phyloP scores from a whole-genome alignment of 768 basidiomycete genomes.

The Asterophora parasitica region DNA sequence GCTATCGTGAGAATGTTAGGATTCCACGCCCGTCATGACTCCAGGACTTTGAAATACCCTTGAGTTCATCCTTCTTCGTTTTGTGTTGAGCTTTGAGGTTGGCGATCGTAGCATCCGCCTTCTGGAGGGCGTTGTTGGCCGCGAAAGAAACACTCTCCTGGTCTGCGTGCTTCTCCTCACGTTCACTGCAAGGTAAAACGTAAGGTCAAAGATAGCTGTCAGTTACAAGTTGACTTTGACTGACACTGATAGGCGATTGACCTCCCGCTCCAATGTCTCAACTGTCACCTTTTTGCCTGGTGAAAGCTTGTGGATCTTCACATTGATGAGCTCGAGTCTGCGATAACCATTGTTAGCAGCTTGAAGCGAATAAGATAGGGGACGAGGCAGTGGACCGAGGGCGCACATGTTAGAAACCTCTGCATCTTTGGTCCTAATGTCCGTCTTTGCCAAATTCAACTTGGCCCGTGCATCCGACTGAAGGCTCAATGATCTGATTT shows the following conservation, averaged over 20 bases:
- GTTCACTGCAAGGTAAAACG: slow-evolving; percentile 41
- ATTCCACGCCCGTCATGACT: neutral
- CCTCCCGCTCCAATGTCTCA: slow-evolving; percentile 70
- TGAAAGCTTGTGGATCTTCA: slow-evolving; percentile 56
- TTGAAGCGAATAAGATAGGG: neutral
- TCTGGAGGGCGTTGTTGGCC: slow-evolving; percentile 55
- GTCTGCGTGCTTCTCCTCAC: slow-evolving; percentile 57
- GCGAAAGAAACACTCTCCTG: slow-evolving; percentile 38
- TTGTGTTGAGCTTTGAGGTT: slow-evolving; percentile 58
- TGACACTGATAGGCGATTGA: slow-evolving; percentile 56
- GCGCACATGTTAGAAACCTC: slow-evolving; percentile 70
- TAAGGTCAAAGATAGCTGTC: neutral
- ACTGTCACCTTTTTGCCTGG: slow-evolving; percentile 53
- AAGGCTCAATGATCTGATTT: slow-evolving; percentile 63
- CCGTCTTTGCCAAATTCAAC: slow-evolving; percentile 67
- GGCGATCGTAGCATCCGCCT: slow-evolving; percentile 57
- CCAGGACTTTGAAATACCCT: slow-evolving; percentile 39
- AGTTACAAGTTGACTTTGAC: slow-evolving; percentile 17
- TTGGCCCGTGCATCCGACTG: slow-evolving; percentile 82
- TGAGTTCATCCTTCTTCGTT: slow-evolving; percentile 57
- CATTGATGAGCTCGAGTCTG: slow-evolving; percentile 60
- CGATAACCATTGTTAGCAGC: neutral
- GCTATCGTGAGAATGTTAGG: slow-evolving; percentile 26
- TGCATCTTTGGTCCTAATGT: slow-evolving; percentile 56
- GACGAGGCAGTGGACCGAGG: neutral